These are phyloP conservation scores for Pestalotiopsis sp. DNA, from an alignment of 2,329 filamentous ascomycete species.

Conservation along the genomic window DNA sequence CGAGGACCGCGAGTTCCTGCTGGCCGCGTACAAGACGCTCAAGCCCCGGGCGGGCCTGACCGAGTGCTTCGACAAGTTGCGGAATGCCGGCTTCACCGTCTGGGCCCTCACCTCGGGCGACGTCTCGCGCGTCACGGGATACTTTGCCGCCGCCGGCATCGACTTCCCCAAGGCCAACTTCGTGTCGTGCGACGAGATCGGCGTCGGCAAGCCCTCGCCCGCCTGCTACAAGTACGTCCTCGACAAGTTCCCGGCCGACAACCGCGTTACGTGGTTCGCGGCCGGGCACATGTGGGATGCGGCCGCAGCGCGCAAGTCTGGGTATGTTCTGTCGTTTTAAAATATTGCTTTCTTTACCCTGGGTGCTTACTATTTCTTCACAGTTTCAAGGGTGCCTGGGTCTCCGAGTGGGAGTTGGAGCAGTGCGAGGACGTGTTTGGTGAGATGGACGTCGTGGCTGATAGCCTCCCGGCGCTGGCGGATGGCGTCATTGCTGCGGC, in stretches of 20 bases:
- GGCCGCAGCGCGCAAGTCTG: constrained; percentile 49
- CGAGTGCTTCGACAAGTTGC: constrained; percentile 44
- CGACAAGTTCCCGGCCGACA: constrained; percentile 34
- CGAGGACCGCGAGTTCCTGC: constrained; percentile 42
- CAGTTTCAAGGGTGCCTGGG: constrained; percentile 55
- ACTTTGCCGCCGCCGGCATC: constrained; percentile 49
- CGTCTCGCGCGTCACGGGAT: constrained; percentile 48
- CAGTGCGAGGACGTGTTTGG: constrained; percentile 51
- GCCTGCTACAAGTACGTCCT: constrained; percentile 43
- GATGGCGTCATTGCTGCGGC: constrained; percentile 32
- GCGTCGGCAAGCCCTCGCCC: constrained; percentile 53
- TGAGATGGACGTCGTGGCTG: constrained; percentile 53
- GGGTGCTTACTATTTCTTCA: background rate
- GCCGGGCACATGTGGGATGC: constrained; percentile 65
- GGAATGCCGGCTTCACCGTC: constrained; percentile 49
- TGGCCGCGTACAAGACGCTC: constrained; percentile 39
- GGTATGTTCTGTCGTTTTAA: constrained; percentile 27
- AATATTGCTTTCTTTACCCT: background rate
- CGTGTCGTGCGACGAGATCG: constrained; percentile 50
- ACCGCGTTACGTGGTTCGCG: constrained; percentile 53
- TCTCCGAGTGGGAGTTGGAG: constrained; percentile 54
- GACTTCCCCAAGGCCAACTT: constrained; percentile 54
- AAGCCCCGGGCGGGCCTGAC: constrained; percentile 40
- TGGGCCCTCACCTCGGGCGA: constrained; percentile 59
- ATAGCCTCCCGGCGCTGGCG: constrained; percentile 50